Percentiles rank a stretch among this genome's conserved stretches.
Conservation (phyloP, 2,329 filamentous ascomycete genomes). For the Bisporella sp. region DNA sequence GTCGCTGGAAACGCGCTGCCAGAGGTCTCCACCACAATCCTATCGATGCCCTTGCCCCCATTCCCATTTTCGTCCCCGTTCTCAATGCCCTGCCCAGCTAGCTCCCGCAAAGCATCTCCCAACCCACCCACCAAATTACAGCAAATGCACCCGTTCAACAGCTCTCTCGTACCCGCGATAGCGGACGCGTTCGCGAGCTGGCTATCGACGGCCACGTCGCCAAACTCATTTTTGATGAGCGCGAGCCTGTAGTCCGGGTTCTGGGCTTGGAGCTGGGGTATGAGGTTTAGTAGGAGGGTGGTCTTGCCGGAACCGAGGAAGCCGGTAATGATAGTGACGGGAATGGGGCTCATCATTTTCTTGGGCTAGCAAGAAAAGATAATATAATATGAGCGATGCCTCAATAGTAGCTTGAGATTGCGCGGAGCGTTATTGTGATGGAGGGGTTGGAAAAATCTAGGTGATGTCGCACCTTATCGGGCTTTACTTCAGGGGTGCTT, state of each 20-base stretch:
- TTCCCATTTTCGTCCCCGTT: no score
- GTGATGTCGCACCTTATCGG: no score
- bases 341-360: conserved; percentile 58
- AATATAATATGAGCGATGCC: no score
- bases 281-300: conserved; percentile 86
- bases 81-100: conserved; percentile 39
- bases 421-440: no score
- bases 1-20: conserved; percentile 59
- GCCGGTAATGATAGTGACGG: conserved; percentile 91
- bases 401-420: no score
- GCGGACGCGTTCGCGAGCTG: conserved; percentile 77
- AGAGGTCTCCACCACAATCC: conserved; percentile 90
- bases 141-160: conserved; percentile 97
- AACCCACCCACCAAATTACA: conserved; percentile 96
- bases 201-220: conserved; percentile 87
- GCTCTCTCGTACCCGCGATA: conserved; percentile 83
- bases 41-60: conserved; percentile 51
- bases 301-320: conserved; percentile 97
- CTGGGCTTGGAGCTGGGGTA: conserved; percentile 76
- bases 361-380: no score
- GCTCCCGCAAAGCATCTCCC: conserved; percentile 68
- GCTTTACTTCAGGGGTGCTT: no score
- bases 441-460: no score
- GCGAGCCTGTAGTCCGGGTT: conserved; percentile 77
- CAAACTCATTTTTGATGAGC: conserved; percentile 96